Conservation (phyloP, 2,329 filamentous ascomycete genomes). For the Trichoderma koningii region DNA sequence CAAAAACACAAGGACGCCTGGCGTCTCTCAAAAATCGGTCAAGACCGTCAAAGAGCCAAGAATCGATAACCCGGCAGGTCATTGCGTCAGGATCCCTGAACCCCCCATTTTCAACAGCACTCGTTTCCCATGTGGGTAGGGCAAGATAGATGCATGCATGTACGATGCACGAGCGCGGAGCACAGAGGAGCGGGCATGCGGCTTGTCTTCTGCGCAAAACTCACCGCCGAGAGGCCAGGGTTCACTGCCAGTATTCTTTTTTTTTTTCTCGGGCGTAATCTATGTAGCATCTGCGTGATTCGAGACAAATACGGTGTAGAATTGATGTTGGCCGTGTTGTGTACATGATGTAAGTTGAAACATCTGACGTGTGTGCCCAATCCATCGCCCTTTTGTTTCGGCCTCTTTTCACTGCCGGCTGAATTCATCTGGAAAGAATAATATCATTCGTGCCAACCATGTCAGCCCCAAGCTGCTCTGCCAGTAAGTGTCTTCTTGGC, state of each 20-base stretch:
- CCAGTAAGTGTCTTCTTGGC: constrained; percentile 5
- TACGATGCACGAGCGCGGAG: constrained; percentile 3
- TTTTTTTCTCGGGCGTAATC: too few relatives aligned
- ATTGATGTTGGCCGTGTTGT: background rate
- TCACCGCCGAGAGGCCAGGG: constrained; percentile 13
- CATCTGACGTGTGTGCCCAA: background rate
- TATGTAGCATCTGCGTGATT: background rate
- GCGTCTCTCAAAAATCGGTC: too few relatives aligned
- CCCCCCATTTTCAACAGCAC: too few relatives aligned
- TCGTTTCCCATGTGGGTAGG: too few relatives aligned
- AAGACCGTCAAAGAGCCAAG: too few relatives aligned
- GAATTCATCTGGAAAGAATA: background rate
- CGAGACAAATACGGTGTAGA: background rate
- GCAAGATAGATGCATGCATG: background rate
- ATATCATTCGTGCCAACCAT: background rate
- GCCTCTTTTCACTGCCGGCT: background rate
- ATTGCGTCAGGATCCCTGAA: too few relatives aligned
- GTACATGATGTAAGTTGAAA: background rate
- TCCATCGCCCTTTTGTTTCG: background rate
- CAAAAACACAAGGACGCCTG: too few relatives aligned
- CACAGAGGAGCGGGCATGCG: constrained; percentile 5
- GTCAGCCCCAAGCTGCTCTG: background rate
- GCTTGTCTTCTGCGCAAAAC: constrained; percentile 13
- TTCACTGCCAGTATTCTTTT: background rate
- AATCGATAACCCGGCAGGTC: too few relatives aligned